These are phyloP conservation scores for Cardamine occulta DNA, from an alignment of 345 rosid genomes.

Conservation along the genomic window DNA sequence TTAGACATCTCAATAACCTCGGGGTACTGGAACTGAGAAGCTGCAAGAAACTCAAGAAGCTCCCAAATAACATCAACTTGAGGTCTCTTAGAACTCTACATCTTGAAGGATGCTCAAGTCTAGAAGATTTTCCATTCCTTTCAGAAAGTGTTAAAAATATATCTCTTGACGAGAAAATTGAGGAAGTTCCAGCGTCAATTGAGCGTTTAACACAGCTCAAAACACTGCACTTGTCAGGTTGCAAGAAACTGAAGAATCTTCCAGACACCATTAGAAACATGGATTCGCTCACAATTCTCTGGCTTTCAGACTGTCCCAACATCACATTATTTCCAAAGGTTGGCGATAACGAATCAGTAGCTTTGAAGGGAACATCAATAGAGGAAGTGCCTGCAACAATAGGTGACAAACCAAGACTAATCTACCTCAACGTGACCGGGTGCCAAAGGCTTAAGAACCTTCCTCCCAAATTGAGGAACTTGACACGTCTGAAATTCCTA, in stretches of 20 bases:
- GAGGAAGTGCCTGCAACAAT: slow-evolving; percentile 7
- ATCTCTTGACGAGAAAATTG: neutral
- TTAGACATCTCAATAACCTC: neutral
- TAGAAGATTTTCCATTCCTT: neutral
- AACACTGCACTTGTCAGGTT: neutral
- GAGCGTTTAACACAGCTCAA: neutral
- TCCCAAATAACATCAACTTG: neutral
- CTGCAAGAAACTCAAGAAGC: neutral
- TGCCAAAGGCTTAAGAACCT: neutral
- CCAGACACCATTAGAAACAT: neutral
- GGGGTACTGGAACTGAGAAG: neutral
- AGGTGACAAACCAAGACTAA: neutral
- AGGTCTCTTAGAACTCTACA: neutral
- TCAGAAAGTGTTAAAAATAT: neutral
- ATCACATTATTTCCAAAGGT: slow-evolving; percentile 9
- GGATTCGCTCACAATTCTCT: neutral
- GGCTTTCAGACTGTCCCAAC: slow-evolving; percentile 1
- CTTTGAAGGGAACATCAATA: slow-evolving; percentile 2
- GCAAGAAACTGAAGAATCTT: slow-evolving; percentile 19
- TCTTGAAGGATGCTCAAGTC: neutral
- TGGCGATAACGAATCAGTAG: neutral
- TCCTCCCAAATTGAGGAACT: neutral
- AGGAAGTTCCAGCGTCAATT: neutral
- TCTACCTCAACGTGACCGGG: neutral
- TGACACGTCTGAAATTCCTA: neutral